Conservation (phyloP, 2,329 filamentous ascomycete species). For the Penicillium palitans region DNA sequence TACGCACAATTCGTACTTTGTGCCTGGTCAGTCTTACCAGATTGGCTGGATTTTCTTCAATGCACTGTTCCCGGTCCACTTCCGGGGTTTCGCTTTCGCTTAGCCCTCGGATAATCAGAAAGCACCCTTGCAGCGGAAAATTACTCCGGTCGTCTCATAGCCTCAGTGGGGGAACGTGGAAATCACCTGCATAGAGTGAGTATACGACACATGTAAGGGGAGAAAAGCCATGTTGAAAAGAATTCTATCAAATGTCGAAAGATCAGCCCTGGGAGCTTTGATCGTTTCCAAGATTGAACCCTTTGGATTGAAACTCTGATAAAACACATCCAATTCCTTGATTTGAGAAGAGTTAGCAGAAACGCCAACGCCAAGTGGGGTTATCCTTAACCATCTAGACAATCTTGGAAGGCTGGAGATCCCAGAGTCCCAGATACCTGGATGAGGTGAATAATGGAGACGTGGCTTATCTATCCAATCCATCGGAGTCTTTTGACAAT, state of each 20-base stretch:
- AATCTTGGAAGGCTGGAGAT: background rate
- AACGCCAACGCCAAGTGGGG: background rate
- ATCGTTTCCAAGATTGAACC: too few species aligned
- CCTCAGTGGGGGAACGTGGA: constrained; percentile 17
- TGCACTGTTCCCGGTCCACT: constrained; percentile 3
- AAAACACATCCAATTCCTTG: constrained; percentile 1
- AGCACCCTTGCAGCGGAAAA: constrained; percentile 6
- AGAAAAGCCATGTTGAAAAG: background rate
- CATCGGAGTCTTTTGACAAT: background rate
- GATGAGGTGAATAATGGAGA: constrained; percentile 17
- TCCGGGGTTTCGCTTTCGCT: constrained; percentile 2
- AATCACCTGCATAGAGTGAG: constrained; percentile 4
- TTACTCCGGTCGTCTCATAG: background rate
- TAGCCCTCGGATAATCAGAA: constrained; percentile 5
- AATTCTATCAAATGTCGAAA: background rate
- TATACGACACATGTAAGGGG: constrained; percentile 2
- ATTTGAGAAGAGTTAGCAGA: background rate
- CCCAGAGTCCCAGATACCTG: constrained; percentile 21
- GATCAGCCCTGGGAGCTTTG: background rate
- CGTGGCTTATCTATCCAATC: constrained; percentile 2
- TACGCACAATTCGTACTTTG: constrained; percentile 6
- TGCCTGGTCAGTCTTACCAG: background rate
- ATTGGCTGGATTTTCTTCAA: background rate
- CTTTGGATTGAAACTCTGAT: background rate
- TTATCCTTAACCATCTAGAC: background rate